A percentile compares a stretch with the other conserved stretches of the same genome.
Evolutionary conservation across 2,329 filamentous ascomycete species (phyloP).

Genomic region (Hypocreales sp.): DNA sequence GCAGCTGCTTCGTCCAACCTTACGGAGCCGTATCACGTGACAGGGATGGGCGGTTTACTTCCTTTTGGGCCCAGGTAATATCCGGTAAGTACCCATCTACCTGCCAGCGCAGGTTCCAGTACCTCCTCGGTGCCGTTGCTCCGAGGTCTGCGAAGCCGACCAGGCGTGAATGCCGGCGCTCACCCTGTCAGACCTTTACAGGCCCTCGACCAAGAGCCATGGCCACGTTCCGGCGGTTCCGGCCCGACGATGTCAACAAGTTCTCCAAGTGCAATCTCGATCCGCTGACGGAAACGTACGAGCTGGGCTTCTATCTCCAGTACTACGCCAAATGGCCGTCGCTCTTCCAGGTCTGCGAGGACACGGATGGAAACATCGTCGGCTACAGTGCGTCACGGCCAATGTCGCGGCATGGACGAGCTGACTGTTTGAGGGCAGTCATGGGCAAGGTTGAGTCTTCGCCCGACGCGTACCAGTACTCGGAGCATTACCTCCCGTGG

Average conservation of each 20-base stretch:
- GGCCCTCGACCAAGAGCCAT: too few species aligned
- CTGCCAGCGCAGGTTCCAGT: too few species aligned
- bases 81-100: too few species aligned
- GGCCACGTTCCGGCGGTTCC: slow-evolving; percentile 77
- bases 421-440: slow-evolving; percentile 43
- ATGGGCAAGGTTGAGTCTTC: slow-evolving; percentile 95
- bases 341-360: slow-evolving; percentile 84
- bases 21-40: too few species aligned
- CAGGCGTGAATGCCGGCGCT: too few species aligned
- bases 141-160: too few species aligned
- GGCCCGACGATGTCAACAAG: slow-evolving; percentile 68
- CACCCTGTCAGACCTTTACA: too few species aligned
- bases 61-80: too few species aligned
- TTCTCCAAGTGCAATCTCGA: slow-evolving; percentile 94
- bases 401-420: slow-evolving; percentile 3
- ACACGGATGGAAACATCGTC: slow-evolving; percentile 72
- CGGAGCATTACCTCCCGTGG: slow-evolving; percentile 93
- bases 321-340: slow-evolving; percentile 95
- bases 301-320: slow-evolving; percentile 85
- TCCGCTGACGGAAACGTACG: slow-evolving; percentile 94
- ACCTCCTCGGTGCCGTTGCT: too few species aligned
- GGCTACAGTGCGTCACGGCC: slow-evolving; percentile 61
- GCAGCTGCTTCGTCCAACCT: too few species aligned
- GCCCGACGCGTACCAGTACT: slow-evolving; percentile 56
- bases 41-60: too few species aligned